Evolutionary conservation across 179 eudicot species (phyloP).

Genomic region (Vitellaria paradoxa): DNA sequence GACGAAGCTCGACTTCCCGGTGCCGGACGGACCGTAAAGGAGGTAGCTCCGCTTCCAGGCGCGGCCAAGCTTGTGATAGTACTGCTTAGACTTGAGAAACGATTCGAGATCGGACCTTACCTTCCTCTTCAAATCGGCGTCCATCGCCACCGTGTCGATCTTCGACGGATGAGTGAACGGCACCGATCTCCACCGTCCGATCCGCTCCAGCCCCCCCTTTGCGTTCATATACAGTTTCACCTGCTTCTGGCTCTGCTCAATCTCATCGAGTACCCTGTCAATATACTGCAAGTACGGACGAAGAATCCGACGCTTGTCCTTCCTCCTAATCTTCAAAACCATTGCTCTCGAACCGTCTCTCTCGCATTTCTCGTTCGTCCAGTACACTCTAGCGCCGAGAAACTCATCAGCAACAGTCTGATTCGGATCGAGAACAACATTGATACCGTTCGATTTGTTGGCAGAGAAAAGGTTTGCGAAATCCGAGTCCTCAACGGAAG

Average conservation of each 20-base stretch:
- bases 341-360: slow-evolving; percentile 10
- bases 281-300: slow-evolving; percentile 51
- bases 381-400: slow-evolving; percentile 34
- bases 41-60: slow-evolving; percentile 70
- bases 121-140: slow-evolving; percentile 46
- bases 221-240: slow-evolving; percentile 32
- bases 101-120: slow-evolving; percentile 49
- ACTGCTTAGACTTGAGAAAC: slow-evolving; percentile 55
- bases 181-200: slow-evolving; percentile 43
- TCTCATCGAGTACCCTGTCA: slow-evolving; percentile 44
- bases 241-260: slow-evolving; percentile 33
- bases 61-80: slow-evolving; percentile 65
- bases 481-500: slow-evolving; percentile 47
- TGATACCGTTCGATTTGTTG: slow-evolving; percentile 40
- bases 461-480: slow-evolving; percentile 39
- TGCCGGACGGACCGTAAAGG: slow-evolving; percentile 70
- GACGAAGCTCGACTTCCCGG: slow-evolving; percentile 71
- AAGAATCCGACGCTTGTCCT: slow-evolving; percentile 43
- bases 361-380: slow-evolving; percentile 33
- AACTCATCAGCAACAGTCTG: slow-evolving; percentile 37
- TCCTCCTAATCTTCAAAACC: slow-evolving; percentile 40
- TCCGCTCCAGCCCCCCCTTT: background rate
- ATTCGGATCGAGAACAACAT: slow-evolving; percentile 32
- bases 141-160: slow-evolving; percentile 51
- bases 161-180: slow-evolving; percentile 69